phyloP scores from a whole-genome alignment of 2,329 filamentous ascomycete genomes.

The Aphanocladium album region DNA sequence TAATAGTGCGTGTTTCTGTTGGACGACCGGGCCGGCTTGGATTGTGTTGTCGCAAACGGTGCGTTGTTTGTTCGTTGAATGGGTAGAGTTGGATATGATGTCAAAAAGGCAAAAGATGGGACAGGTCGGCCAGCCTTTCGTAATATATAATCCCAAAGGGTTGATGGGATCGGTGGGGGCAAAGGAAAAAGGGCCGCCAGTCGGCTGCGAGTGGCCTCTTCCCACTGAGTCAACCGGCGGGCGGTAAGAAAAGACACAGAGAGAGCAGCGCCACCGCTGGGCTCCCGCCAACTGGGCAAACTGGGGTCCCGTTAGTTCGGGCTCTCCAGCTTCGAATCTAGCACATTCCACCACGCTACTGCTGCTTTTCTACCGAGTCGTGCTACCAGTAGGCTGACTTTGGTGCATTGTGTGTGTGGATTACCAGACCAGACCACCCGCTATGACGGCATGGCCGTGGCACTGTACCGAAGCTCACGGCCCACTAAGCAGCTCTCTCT shows the following conservation, averaged over 20 bases:
- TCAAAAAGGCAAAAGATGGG: not conserved
- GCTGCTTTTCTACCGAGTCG: too few relatives aligned
- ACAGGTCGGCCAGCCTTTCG: not conserved
- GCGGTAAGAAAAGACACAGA: not conserved
- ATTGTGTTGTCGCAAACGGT: not conserved
- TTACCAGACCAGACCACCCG: not conserved
- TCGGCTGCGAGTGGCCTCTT: slow-evolving; percentile 13
- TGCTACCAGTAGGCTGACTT: not conserved
- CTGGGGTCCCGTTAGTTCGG: slow-evolving; percentile 6
- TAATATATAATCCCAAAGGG: slow-evolving; percentile 17
- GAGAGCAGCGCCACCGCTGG: slow-evolving; percentile 19
- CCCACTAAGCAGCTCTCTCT: not conserved
- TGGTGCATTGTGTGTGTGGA: not conserved
- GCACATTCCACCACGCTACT: slow-evolving; percentile 2
- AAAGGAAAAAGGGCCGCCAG: not conserved
- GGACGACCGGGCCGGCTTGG: slow-evolving; percentile 1
- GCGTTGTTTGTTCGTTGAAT: not conserved
- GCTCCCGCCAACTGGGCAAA: too few relatives aligned
- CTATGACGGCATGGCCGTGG: slow-evolving; percentile 8
- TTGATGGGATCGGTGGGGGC: slow-evolving; percentile 24
- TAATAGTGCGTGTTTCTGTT: slow-evolving; percentile 4
- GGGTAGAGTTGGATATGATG: not conserved
- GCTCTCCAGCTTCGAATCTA: not conserved
- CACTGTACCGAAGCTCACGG: not conserved
- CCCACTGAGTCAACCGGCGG: slow-evolving; percentile 34